Conservation (phyloP, 441 rosid genomes). For the Sinapis alba region DNA sequence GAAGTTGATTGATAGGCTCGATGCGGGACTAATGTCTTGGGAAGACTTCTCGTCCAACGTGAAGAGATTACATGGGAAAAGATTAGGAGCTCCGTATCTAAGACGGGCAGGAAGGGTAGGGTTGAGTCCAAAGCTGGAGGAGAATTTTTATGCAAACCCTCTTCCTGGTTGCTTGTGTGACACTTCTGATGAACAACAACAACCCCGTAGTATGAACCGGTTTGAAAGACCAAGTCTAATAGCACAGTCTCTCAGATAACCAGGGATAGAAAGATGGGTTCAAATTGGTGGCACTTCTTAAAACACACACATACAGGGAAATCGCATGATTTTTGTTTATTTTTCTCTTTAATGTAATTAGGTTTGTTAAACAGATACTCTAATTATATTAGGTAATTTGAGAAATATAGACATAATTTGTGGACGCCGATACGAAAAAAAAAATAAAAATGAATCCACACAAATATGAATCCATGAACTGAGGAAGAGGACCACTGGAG, state of each 20-base stretch:
- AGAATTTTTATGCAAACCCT: conserved; percentile 81
- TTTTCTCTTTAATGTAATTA: conserved; percentile 3
- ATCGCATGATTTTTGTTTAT: conserved; percentile 10
- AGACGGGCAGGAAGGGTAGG: conserved; percentile 45
- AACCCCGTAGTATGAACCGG: conserved; percentile 17
- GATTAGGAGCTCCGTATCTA: conserved; percentile 52
- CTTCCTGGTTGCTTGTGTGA: conserved; percentile 74
- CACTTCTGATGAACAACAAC: conserved; percentile 30
- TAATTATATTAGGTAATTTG: conserved; percentile 13
- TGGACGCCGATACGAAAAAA: not conserved
- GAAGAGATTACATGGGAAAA: conserved; percentile 46
- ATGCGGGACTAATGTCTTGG: conserved; percentile 51
- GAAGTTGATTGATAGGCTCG: conserved; percentile 52
- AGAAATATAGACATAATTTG: not conserved
- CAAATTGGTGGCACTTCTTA: not conserved
- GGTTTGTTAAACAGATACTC: not conserved
- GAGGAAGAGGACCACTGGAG: conserved; percentile 28
- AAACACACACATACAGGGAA: not conserved
- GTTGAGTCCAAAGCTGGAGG: conserved; percentile 46
- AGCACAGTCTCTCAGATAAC: conserved; percentile 32
- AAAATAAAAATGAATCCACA: not conserved
- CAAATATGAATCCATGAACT: not conserved
- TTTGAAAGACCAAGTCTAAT: conserved; percentile 39
- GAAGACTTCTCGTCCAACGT: conserved; percentile 48
- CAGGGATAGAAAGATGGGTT: not conserved